Evolutionary conservation across 2,329 filamentous ascomycete species (phyloP).

Genomic region (Rutstroemia sp.): DNA sequence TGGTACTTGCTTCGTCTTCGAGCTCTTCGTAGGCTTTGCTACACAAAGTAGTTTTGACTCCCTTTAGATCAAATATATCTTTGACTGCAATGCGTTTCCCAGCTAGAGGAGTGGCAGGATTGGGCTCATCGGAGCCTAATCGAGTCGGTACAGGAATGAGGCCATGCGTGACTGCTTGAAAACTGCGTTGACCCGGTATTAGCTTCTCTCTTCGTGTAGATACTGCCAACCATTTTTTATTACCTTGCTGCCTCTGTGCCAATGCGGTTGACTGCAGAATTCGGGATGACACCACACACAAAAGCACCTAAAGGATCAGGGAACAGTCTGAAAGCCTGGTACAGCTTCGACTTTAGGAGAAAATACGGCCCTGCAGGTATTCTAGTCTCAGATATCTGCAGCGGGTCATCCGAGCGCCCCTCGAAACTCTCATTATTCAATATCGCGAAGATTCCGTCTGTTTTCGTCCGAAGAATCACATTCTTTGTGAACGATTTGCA

Average conservation of each 20-base stretch:
- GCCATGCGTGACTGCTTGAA: background rate
- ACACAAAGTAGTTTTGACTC: conserved; percentile 47
- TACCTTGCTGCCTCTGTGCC: background rate
- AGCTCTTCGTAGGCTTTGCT: conserved; percentile 49
- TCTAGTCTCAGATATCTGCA: no score
- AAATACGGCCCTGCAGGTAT: conserved; percentile 1
- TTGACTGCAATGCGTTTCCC: conserved; percentile 56
- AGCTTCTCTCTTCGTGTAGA: background rate
- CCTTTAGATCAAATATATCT: conserved; percentile 52
- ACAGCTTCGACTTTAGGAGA: background rate
- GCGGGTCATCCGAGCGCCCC: no score
- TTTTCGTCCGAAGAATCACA: background rate
- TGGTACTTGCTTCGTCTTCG: conserved; percentile 37
- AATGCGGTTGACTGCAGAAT: background rate
- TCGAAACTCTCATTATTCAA: no score
- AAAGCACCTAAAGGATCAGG: conserved; percentile 1
- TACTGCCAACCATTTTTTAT: background rate
- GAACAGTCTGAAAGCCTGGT: background rate
- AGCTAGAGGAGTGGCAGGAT: conserved; percentile 37
- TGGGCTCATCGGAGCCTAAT: background rate
- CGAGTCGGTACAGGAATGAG: conserved; percentile 3
- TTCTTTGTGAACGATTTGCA: background rate
- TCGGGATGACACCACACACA: background rate
- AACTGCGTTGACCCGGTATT: background rate
- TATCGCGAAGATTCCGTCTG: background rate